Conservation (phyloP, 169 alveolate genomes). For the Theileria equi region DNA sequence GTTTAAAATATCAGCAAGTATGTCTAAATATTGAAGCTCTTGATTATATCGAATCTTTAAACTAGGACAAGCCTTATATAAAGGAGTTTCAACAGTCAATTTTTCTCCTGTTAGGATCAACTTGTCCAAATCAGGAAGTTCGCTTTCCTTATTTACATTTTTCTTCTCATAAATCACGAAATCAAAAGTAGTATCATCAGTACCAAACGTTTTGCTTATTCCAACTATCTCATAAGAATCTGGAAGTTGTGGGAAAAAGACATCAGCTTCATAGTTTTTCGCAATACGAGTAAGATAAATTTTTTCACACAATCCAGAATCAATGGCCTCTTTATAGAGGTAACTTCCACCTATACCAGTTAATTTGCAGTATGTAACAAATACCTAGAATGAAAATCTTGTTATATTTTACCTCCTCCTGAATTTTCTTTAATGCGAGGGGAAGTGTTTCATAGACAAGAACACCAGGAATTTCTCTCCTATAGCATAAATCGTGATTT, state of each 20-base stretch:
- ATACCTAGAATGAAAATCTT: constrained; percentile 74
- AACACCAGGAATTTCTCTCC: constrained; percentile 60
- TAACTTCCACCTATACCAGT: constrained; percentile 82
- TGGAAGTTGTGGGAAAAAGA: constrained; percentile 59
- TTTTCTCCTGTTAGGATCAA: constrained; percentile 48
- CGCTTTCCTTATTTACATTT: background rate
- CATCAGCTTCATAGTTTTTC: constrained; percentile 62
- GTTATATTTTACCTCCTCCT: constrained; percentile 51
- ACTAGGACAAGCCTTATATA: constrained; percentile 66
- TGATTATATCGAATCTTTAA: constrained; percentile 77
- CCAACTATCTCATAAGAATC: constrained; percentile 48
- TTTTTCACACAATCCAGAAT: constrained; percentile 58
- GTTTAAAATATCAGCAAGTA: constrained; percentile 86
- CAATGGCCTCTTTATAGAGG: constrained; percentile 77
- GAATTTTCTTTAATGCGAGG: constrained; percentile 51
- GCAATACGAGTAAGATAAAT: constrained; percentile 85
- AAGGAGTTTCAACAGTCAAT: constrained; percentile 8
- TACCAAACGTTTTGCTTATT: constrained; percentile 62
- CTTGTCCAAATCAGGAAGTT: constrained; percentile 14
- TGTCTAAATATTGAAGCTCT: constrained; percentile 91
- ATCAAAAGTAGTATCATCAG: constrained; percentile 70
- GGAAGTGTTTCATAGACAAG: constrained; percentile 54
- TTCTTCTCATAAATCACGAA: constrained; percentile 60
- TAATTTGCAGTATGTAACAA: background rate
- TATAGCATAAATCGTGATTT: constrained; percentile 1